Conservation (phyloP, 2,329 filamentous ascomycete genomes). For the Hyphodiscus sp. region DNA sequence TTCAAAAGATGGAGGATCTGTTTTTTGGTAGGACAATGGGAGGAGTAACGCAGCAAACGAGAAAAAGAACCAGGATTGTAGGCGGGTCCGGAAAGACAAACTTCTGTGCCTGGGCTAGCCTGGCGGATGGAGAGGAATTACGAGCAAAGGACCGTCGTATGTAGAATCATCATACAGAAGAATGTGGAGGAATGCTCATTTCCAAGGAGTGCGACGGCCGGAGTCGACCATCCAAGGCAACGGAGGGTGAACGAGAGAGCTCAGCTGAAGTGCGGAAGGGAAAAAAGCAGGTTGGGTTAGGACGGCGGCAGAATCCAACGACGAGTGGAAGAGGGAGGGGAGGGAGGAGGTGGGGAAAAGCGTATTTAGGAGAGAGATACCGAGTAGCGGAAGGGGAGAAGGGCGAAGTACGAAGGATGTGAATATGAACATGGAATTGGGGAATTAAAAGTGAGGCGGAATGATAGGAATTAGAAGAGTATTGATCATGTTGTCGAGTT, state of each 20-base stretch:
- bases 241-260: slow-evolving; percentile 2
- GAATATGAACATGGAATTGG: not conserved
- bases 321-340: not conserved
- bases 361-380: not conserved
- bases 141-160: not conserved
- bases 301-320: not conserved
- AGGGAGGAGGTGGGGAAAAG: not conserved
- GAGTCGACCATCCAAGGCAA: slow-evolving; percentile 3
- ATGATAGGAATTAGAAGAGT: not conserved
- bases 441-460: not conserved
- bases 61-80: slow-evolving; percentile 18
- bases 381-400: not conserved
- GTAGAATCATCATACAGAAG: no score
- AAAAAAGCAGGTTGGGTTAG: not conserved
- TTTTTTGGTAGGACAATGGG: slow-evolving; percentile 17
- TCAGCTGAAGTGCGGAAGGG: not conserved
- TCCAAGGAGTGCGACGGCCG: slow-evolving; percentile 9
- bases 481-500: no score
- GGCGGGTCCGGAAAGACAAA: slow-evolving; percentile 16
- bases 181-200: slow-evolving; percentile 20
- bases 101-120: slow-evolving; percentile 2
- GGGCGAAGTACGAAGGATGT: no score
- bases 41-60: slow-evolving; percentile 10
- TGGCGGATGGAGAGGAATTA: not conserved
- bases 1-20: not conserved